Base-by-base conservation (phyloP, 2,329 filamentous ascomycete species). In the Trichothecium sympodiale region DNA sequence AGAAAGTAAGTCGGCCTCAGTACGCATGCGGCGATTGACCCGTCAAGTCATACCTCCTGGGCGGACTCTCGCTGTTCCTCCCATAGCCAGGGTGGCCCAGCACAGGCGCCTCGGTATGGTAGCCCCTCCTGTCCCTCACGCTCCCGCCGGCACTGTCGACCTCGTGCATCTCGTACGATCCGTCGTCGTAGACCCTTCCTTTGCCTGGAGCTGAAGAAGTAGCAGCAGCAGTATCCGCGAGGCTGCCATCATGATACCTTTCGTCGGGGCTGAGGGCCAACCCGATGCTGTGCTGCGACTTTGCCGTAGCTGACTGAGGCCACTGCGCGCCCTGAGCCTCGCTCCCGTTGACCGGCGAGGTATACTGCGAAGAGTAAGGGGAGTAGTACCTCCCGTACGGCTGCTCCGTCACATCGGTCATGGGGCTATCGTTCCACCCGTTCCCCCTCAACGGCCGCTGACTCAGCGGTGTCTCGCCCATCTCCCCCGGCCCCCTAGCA, bases 351-450 rank as follows among this genome's bases (percentile, higher is more conserved):
- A 73, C 60, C 1, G 74, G 74, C 46, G 71, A 77, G 51, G 61
- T 73, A 54, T 67, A 77, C 40, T 74, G 69, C 29, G 71, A 75
- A 15, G 61, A 64, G 47, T 78, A 79, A 0, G 75, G 74, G 4
- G 71, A 76, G 43, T 75, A 66, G 53, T 77, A 74, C 6, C 60
- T 63, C 1, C 60, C 55, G 42, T 59, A 62, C 0, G 46, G 40
- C 40, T 54, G 55, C 31, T 65, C 61, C 2, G 60, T 59, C 30
- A 49, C 50, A 3, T 57, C 59, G 31, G 64, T 70, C 38, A 65
- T 44, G 0, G 64, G 74, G 17, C 65, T 74, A 42, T 71, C 67
- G 17, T 68, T 65, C 70, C 71, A 76, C 20, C 62, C 59, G 25
- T 23, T 30, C 7, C 28, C 16, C 17, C 48, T 56, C 8, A 74